Base-by-base conservation (phyloP, 139 green algal species). In the Diplosphaera chodatii region DNA sequence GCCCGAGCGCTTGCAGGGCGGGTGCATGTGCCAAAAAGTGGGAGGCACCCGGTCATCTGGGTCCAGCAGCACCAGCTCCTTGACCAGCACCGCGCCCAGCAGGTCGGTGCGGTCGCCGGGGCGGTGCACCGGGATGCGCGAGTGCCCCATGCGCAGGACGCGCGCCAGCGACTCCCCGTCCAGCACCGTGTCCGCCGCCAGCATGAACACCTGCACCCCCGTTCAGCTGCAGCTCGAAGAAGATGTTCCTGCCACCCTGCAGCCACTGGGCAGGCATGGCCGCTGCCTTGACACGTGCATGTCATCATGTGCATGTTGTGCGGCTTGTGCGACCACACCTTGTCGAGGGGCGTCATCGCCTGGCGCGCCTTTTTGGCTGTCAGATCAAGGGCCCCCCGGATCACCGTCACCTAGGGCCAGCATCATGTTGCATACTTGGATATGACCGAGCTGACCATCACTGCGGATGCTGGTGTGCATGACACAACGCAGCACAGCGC, bases 271-370 rank as follows among this genome's bases (percentile, higher is more conserved):
- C n/a, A n/a, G n/a, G n/a, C n/a, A n/a, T n/a, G n/a, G n/a, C n/a
- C n/a, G n/a, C n/a, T n/a, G n/a, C n/a, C n/a, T n/a, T n/a, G n/a
- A n/a, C n/a, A n/a, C n/a, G n/a, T n/a, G n/a, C n/a, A n/a, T n/a
- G n/a, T n/a, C n/a, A n/a, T n/a, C n/a, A n/a, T n/a, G n/a, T n/a
- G n/a, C n/a, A n/a, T n/a, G n/a, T n/a, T n/a, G n/a, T n/a, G n/a
- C n/a, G n/a, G n/a, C n/a, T n/a, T n/a, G n/a, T n/a, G n/a, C n/a
- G n/a, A n/a, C n/a, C n/a, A n/a, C 8, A 83, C 89, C 86, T 96
- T 95, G 73, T 94, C 88, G 33, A 97, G 62, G 8, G 86, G 87
- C 0, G 94, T 98, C 89, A 97, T 96, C 31, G 85, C 82, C n/a
- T 83, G 64, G 32, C 63, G 34, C 0, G 92, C 93, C 0, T 77